These are phyloP conservation scores for Thymus mandschuricus DNA, from an alignment of 257 asterid genomes.

Conservation along the genomic window DNA sequence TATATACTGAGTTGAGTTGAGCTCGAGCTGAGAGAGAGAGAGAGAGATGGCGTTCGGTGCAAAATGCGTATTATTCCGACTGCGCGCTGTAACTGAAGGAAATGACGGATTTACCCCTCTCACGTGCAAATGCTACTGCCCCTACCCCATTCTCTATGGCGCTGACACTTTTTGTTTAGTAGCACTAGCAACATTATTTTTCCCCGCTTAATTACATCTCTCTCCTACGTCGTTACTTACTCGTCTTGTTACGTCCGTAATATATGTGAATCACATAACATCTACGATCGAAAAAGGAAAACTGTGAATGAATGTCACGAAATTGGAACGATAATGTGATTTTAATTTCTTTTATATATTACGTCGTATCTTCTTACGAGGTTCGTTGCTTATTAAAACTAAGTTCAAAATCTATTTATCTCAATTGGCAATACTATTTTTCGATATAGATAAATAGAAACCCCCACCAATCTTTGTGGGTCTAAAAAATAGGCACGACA, in stretches of 20 bases:
- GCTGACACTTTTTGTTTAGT: slow-evolving; percentile 23
- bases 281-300: no score
- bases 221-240: no score
- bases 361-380: no score
- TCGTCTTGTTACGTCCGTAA: no score
- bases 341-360: no score
- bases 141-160: slow-evolving; percentile 5
- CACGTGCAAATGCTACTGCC: slow-evolving; percentile 41
- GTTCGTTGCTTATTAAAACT: no score
- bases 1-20: slow-evolving; percentile 14
- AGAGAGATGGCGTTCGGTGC: slow-evolving; percentile 4
- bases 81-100: not conserved
- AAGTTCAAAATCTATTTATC: no score
- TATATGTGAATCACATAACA: no score
- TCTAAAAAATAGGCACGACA: not conserved
- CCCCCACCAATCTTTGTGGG: not conserved
- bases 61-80: not conserved
- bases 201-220: not conserved
- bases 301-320: no score
- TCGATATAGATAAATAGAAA: not conserved
- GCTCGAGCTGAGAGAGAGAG: not conserved
- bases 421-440: not conserved
- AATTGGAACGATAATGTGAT: no score
- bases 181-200: not conserved
- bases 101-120: slow-evolving; percentile 44